Conservation (phyloP, 139 green algal genomes). For the Dunaliella primolecta region DNA sequence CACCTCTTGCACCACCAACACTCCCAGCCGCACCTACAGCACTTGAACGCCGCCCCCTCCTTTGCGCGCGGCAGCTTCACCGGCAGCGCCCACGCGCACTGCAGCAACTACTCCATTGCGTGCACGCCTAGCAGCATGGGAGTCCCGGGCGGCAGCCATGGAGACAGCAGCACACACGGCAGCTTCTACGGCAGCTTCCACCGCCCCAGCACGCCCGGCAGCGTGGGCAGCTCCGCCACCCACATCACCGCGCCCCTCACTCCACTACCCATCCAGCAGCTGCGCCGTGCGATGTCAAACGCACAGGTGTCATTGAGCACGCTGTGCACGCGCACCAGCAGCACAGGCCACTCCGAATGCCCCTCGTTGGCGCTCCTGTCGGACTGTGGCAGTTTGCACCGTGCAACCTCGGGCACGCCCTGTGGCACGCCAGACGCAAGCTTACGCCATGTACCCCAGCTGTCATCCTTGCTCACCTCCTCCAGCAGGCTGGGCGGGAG, state of each 20-base stretch:
- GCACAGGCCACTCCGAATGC: too few species aligned
- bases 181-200: neutral
- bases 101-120: too few species aligned
- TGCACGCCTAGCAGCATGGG: too few species aligned
- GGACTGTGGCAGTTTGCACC: too few species aligned
- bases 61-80: too few species aligned
- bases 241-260: slow-evolving; percentile 8
- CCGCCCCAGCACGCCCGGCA: neutral
- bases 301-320: neutral
- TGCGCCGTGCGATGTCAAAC: neutral
- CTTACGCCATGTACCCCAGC: neutral
- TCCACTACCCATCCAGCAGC: neutral
- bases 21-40: neutral
- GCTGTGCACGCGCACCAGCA: too few species aligned
- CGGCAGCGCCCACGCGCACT: too few species aligned
- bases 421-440: neutral
- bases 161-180: neutral
- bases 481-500: neutral
- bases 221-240: neutral
- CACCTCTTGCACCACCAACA: neutral
- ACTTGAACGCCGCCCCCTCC: too few species aligned
- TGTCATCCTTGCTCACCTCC: neutral
- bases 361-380: too few species aligned
- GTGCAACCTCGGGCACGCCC: neutral
- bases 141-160: too few species aligned